Percentiles rank a stretch among this genome's conserved stretches.
Conservation (phyloP, 306 rosid genomes). For the Medicago truncatula region MtrunA17r5.0-ANR NC_053049.1:6005001-6005500, state of each 20-base stretch:
- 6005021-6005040: too few relatives aligned
- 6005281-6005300: not conserved
- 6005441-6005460: conserved; percentile 97
- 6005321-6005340: not conserved
- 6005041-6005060: too few relatives aligned
- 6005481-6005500: not conserved
- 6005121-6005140: too few relatives aligned
- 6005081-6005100: too few relatives aligned
- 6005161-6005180: too few relatives aligned
- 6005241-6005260: not conserved
- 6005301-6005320: not conserved
- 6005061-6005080: too few relatives aligned
- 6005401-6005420: conserved; percentile 80
- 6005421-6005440: conserved; percentile 98
- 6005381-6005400: conserved; percentile 55
- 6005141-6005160: too few relatives aligned
- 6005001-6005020: too few relatives aligned
- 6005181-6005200: too few relatives aligned
- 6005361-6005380: conserved; percentile 98
- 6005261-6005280: not conserved
- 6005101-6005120: too few relatives aligned
- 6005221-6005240: too few relatives aligned
- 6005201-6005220: too few relatives aligned
- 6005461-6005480: conserved; percentile 86
- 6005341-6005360: conserved; percentile 95